Percentiles rank a stretch among this genome's conserved stretches.
phyloP scores from a whole-genome alignment of 164 flowering plant genomes.

The Piper betle region DNA sequence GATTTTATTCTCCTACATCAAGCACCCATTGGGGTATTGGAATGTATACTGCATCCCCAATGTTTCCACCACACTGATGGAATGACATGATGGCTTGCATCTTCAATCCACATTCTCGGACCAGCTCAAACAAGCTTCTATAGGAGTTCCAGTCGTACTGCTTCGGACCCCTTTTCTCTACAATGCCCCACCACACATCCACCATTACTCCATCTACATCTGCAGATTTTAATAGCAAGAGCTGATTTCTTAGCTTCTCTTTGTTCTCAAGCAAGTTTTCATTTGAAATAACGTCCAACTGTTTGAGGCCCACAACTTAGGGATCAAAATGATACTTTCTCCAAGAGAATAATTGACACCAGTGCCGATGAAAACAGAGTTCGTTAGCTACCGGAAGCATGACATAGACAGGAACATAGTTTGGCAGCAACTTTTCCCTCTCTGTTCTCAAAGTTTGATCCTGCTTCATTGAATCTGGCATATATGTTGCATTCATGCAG shows the following conservation, averaged over 20 bases:
- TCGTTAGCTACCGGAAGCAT: conserved; percentile 35
- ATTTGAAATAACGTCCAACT: conserved; percentile 51
- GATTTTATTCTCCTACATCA: conserved; percentile 42
- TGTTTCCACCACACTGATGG: conserved; percentile 79
- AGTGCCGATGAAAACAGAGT: neutral
- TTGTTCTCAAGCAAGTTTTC: conserved; percentile 36
- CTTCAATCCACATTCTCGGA: conserved; percentile 43
- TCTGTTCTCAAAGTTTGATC: neutral
- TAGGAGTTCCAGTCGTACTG: conserved; percentile 70
- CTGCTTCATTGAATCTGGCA: neutral
- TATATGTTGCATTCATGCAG: no score
- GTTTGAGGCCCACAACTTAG: neutral
- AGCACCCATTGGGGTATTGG: conserved; percentile 75
- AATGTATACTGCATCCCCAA: conserved; percentile 58
- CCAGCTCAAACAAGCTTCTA: conserved; percentile 42
- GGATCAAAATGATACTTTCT: neutral
- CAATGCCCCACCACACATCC: conserved; percentile 93
- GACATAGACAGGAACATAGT: conserved; percentile 60
- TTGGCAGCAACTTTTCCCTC: conserved; percentile 34
- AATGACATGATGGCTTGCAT: conserved; percentile 82
- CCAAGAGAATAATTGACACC: neutral
- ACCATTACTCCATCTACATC: conserved; percentile 83
- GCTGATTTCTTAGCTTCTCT: conserved; percentile 37
- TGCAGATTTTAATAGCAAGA: conserved; percentile 39
- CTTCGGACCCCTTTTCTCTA: conserved; percentile 59